phyloP scores from a whole-genome alignment of 2,329 filamentous ascomycete species.

The Colletotrichum sansevieriae region DNA sequence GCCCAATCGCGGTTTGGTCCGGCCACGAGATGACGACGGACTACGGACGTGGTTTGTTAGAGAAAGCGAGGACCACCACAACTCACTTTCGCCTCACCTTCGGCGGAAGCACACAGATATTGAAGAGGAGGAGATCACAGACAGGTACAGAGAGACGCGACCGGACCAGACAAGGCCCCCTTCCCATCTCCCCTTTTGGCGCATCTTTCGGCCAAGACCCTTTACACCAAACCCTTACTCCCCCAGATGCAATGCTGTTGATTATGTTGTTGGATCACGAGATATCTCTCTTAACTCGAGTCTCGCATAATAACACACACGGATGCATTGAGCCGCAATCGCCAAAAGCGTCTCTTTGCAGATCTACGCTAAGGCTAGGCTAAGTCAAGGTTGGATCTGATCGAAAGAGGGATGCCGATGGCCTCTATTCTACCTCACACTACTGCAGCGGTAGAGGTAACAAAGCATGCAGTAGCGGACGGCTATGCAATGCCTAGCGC shows the following conservation, averaged over 20 bases:
- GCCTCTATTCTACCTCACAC: too few species aligned
- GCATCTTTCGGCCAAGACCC: constrained; percentile 17
- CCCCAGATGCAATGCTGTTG: background rate
- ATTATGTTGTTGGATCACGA: background rate
- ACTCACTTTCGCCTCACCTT: constrained; percentile 2
- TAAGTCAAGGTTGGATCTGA: background rate
- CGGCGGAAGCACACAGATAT: background rate
- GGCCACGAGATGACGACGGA: constrained; percentile 29
- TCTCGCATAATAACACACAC: background rate
- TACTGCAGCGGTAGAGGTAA: too few species aligned
- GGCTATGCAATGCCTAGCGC: too few species aligned
- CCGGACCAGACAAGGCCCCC: background rate
- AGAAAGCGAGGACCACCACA: background rate
- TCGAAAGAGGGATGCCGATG: too few species aligned
- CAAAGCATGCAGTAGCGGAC: too few species aligned
- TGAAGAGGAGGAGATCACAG: background rate
- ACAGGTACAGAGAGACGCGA: background rate
- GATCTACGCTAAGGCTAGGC: constrained; percentile 14
- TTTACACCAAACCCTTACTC: constrained; percentile 6
- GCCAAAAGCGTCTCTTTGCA: constrained; percentile 15
- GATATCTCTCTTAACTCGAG: constrained; percentile 10
- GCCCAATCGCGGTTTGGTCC: constrained; percentile 18
- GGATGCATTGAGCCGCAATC: constrained; percentile 26
- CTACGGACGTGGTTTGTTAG: too few species aligned
- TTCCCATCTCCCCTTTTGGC: background rate